phyloP scores from a whole-genome alignment of 495 filamentous ascomycete genomes.

The Penicillium macrosclerotiorum region DNA sequence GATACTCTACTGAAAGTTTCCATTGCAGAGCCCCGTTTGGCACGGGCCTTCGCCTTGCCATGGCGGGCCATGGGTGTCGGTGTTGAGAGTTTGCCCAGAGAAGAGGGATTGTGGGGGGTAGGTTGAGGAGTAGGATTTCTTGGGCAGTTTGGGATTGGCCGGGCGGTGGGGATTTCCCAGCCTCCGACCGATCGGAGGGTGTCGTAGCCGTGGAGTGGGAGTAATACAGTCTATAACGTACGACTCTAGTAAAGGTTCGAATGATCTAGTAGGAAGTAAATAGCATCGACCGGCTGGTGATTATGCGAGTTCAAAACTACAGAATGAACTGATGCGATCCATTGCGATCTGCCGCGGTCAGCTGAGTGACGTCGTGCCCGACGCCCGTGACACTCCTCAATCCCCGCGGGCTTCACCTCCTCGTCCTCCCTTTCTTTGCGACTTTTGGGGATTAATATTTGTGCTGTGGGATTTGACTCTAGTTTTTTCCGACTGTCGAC shows the following conservation, averaged over 20 bases:
- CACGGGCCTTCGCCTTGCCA: conserved; percentile 26
- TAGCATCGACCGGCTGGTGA: too few relatives aligned
- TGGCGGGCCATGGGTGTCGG: conserved; percentile 23
- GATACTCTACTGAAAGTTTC: conserved; percentile 2
- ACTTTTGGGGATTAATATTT: too few relatives aligned
- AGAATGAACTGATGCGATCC: too few relatives aligned
- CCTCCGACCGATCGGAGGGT: too few relatives aligned
- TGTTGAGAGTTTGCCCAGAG: neutral
- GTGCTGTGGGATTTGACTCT: too few relatives aligned
- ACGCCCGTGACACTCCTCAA: conserved; percentile 1
- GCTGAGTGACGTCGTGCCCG: neutral
- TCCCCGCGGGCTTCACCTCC: neutral
- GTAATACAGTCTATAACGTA: too few relatives aligned
- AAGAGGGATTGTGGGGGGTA: neutral
- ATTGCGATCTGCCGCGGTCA: too few relatives aligned
- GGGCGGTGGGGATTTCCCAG: conserved; percentile 10
- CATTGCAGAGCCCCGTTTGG: conserved; percentile 15
- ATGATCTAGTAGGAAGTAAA: too few relatives aligned
- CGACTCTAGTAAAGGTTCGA: too few relatives aligned
- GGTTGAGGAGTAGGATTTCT: neutral
- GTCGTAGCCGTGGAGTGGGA: too few relatives aligned
- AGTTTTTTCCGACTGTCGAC: too few relatives aligned
- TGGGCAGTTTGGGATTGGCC: conserved; percentile 4
- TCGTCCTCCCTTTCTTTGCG: neutral
- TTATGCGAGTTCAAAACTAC: too few relatives aligned